Percentiles rank a stretch among this genome's conserved stretches.
These are phyloP conservation scores for Jacaranda mimosifolia DNA, from an alignment of 257 asterid genomes.

Conservation along the genomic window DNA sequence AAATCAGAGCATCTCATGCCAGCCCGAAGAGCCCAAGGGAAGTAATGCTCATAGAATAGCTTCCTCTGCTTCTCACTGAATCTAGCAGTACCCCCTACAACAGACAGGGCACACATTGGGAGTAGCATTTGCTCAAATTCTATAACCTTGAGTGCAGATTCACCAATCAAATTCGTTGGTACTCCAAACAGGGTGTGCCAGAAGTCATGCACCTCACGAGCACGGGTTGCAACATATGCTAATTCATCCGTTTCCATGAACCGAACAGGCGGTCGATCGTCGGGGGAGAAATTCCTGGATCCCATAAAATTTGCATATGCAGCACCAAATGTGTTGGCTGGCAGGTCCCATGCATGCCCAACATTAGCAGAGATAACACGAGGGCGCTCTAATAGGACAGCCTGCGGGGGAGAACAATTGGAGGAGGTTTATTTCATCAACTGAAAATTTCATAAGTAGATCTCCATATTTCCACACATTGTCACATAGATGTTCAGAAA, in stretches of 20 bases:
- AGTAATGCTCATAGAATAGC: slow-evolving; percentile 86
- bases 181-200: slow-evolving; percentile 95
- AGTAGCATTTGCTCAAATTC: slow-evolving; percentile 96
- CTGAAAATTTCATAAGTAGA: background rate
- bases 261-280: slow-evolving; percentile 94
- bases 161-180: slow-evolving; percentile 94
- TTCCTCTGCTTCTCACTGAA: slow-evolving; percentile 77
- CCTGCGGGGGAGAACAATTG: slow-evolving; percentile 47
- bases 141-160: slow-evolving; percentile 85
- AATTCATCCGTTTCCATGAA: slow-evolving; percentile 95
- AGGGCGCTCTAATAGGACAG: slow-evolving; percentile 77
- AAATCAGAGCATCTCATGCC: slow-evolving; percentile 80
- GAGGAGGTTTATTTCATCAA: background rate
- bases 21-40: slow-evolving; percentile 93
- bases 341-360: slow-evolving; percentile 95
- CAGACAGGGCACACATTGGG: slow-evolving; percentile 93
- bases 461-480: background rate
- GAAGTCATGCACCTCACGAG: slow-evolving; percentile 97
- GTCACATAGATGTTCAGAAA: background rate
- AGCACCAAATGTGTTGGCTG: slow-evolving; percentile 90
- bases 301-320: slow-evolving; percentile 98
- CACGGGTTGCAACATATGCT: slow-evolving; percentile 93
- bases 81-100: slow-evolving; percentile 86
- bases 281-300: slow-evolving; percentile 91
- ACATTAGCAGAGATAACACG: slow-evolving; percentile 86